Evolutionary conservation across 257 asterid species (phyloP).

Genomic region (Gardenia jasminoides): DNA sequence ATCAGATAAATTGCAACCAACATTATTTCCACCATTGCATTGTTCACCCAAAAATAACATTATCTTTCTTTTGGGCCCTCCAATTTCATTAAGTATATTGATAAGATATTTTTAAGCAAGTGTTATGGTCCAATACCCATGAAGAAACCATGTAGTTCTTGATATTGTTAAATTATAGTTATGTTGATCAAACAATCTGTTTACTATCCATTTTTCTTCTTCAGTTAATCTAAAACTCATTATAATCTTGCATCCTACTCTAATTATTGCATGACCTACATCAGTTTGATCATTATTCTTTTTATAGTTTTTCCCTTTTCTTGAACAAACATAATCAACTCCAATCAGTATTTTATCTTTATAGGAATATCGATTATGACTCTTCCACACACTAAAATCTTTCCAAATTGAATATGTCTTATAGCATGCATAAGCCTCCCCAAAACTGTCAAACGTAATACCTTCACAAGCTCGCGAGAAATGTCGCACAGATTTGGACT

Average conservation of each 20-base stretch:
- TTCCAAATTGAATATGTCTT: background rate
- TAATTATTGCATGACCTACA: background rate
- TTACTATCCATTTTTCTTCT: background rate
- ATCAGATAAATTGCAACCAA: background rate
- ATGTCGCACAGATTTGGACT: no score
- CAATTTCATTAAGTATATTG: background rate
- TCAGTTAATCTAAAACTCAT: background rate
- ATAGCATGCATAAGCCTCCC: background rate
- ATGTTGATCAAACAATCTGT: background rate
- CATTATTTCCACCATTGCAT: background rate
- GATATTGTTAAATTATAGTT: background rate
- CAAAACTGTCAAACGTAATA: no score
- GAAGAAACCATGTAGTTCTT: background rate
- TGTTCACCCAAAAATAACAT: background rate
- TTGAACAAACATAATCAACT: constrained; percentile 3
- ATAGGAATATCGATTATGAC: background rate
- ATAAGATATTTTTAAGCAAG: background rate
- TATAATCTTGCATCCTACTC: background rate
- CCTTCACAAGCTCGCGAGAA: no score
- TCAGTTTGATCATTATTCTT: background rate
- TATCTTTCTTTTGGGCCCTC: background rate
- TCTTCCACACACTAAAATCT: background rate
- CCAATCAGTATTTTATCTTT: background rate
- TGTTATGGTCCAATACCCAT: background rate
- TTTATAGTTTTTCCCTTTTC: background rate